A percentile compares a stretch with the other conserved stretches of the same genome.
These are phyloP conservation scores for Phytophthora constricta DNA, from an alignment of 352 stramenopile genomes.

Conservation along the genomic window DNA sequence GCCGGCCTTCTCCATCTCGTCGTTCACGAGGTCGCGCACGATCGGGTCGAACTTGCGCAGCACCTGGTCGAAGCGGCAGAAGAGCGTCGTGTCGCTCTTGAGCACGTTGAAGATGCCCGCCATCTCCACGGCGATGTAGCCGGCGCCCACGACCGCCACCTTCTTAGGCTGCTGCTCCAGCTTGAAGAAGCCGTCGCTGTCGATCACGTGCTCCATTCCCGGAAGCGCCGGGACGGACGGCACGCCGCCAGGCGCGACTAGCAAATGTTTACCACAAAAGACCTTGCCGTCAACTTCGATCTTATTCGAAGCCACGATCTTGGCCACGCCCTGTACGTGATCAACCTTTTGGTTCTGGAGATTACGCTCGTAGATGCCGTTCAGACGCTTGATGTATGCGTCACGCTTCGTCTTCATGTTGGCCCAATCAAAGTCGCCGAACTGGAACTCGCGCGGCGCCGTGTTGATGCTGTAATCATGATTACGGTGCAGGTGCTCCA, in stretches of 20 bases:
- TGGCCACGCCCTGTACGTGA: constrained; percentile 89
- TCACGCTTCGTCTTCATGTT: constrained; percentile 94
- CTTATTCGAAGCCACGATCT: constrained; percentile 83
- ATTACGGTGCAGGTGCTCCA: constrained; percentile 74
- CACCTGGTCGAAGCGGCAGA: constrained; percentile 89
- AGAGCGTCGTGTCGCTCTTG: constrained; percentile 91
- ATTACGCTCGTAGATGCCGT: constrained; percentile 96
- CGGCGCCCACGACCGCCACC: constrained; percentile 94
- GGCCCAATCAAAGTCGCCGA: constrained; percentile 90
- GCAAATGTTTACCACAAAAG: constrained; percentile 92
- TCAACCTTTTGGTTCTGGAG: constrained; percentile 92
- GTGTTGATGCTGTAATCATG: constrained; percentile 78
- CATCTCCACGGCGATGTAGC: constrained; percentile 98
- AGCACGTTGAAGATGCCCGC: constrained; percentile 95
- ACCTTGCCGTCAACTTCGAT: constrained; percentile 79
- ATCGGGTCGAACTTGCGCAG: constrained; percentile 92
- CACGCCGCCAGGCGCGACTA: constrained; percentile 95
- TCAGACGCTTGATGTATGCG: constrained; percentile 95
- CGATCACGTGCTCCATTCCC: constrained; percentile 94
- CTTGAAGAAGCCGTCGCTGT: constrained; percentile 97
- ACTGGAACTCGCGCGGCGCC: constrained; percentile 48
- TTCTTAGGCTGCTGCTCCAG: constrained; percentile 91
- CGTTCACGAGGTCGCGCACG: constrained; percentile 81
- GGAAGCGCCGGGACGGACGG: constrained; percentile 86
- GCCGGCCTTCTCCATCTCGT: constrained; percentile 76